Evolutionary conservation across 352 stramenopile genomes (phyloP), one percentile per base, ranked within the genome.

Genomic region (Globisporangium barbulae): DNA sequence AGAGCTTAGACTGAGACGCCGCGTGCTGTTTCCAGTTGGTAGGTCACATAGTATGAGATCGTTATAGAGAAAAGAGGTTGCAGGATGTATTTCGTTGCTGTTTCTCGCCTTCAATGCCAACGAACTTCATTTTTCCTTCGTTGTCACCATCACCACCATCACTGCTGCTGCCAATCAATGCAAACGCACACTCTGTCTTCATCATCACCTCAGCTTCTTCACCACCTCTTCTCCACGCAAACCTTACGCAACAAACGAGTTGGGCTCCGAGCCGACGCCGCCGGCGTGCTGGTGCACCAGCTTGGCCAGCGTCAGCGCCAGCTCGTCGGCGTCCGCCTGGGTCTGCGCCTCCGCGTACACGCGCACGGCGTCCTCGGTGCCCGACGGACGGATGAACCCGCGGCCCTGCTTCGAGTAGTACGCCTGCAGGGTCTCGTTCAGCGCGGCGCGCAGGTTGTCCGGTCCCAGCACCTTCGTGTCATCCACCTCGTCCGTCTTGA

Each of bases 361-460:
- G 45, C 98, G 94, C 37, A 99, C 97, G 9, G 96, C 96, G 72
- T 99, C 92, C 74, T 99, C 98, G 0, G 98, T 99, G 28, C 98
- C 98, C 62, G 94, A 99, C 31, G 97, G 94, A 44, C 97, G 86
- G 22, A 99, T 90, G 73, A 99, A 99, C 31, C 76, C 85, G 25
- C 85, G 85, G 22, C 74, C 83, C 25, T 82, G 78, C 55, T 80
- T 79, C 62, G 85, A 80, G 31, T 83, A 71, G 41, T 81, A 77
- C 44, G 67, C 80, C 63, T 81, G 68, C 59, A 96, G 69, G 22
- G 74, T 64, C 21, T 74, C 69, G 15, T 83, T 70, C 30, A 96
- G 58, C 2, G 78, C 79, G 6, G 65, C 54, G 60, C 85, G 81
- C 61, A 97, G 80, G 17, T 67, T 75, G 21, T 84, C 71, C 0